Evolutionary conservation across 805 yeast genomes (phyloP).

Genomic region (Teunomyces funiuensis): DNA sequence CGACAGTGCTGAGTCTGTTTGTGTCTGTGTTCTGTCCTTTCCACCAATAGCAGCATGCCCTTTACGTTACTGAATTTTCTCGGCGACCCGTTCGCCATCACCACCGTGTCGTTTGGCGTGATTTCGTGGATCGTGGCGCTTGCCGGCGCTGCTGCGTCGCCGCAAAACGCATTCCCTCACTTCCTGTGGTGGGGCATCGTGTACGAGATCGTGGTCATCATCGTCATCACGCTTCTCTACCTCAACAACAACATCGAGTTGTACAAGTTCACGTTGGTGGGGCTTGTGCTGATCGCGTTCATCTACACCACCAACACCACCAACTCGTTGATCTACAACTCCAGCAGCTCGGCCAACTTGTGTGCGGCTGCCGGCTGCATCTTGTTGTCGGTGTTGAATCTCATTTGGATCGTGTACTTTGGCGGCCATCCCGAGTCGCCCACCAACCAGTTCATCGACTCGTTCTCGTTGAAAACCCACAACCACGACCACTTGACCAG

Average conservation of each 20-base stretch:
- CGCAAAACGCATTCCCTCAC: conserved; percentile 55
- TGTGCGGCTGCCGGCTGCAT: conserved; percentile 95
- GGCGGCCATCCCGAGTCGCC: conserved; percentile 93
- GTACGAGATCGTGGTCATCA: conserved; percentile 64
- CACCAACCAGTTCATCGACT: conserved; percentile 78
- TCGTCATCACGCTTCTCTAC: conserved; percentile 52
- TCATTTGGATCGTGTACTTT: conserved; percentile 83
- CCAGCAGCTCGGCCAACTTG: conserved; percentile 59
- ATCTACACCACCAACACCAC: conserved; percentile 84
- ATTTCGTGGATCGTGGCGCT: conserved; percentile 87
- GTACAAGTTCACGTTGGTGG: conserved; percentile 61
- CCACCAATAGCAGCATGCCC: no score
- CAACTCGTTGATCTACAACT: conserved; percentile 69
- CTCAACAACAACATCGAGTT: conserved; percentile 63
- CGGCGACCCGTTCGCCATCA: conserved; percentile 85
- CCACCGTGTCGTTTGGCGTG: conserved; percentile 70
- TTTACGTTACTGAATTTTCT: conserved; percentile 50
- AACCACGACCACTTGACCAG: conserved; percentile 35
- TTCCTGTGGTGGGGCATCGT: conserved; percentile 97
- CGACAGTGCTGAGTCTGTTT: no score
- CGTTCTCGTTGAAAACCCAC: conserved; percentile 61
- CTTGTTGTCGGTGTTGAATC: conserved; percentile 73
- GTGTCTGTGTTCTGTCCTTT: no score
- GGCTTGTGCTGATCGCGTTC: conserved; percentile 67
- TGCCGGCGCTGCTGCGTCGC: conserved; percentile 68